Evolutionary conservation across 2,329 filamentous ascomycete species (phyloP).

Genomic region (Sarocladiaceae sp.): DNA sequence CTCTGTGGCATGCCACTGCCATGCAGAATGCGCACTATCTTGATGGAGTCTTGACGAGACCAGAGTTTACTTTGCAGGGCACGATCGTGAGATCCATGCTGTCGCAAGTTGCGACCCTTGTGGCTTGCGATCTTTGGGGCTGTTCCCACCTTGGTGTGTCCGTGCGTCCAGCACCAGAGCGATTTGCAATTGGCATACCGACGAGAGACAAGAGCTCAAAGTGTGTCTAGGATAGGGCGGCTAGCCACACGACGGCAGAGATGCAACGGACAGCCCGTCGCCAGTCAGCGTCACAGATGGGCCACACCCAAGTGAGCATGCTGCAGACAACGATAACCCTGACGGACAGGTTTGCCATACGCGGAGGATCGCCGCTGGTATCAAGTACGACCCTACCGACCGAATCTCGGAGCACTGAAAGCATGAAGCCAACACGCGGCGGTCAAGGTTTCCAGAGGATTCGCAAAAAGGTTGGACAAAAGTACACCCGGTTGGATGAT

Average conservation of each 20-base stretch:
- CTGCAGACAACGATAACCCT: conserved; percentile 7
- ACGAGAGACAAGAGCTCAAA: neutral
- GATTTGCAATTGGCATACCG: neutral
- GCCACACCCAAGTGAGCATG: neutral
- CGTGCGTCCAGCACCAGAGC: neutral
- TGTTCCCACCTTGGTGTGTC: neutral
- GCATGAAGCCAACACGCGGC: no score
- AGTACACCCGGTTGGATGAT: no score
- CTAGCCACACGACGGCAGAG: conserved; percentile 2
- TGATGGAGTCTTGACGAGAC: no score
- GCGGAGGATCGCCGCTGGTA: neutral
- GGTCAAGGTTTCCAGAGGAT: no score
- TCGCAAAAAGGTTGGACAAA: no score
- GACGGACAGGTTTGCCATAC: conserved; percentile 1
- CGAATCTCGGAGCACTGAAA: no score
- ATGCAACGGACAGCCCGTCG: neutral
- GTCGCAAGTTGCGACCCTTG: no score
- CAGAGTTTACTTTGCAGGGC: no score
- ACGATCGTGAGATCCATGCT: no score
- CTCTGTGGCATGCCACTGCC: conserved; percentile 2
- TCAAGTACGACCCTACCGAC: neutral
- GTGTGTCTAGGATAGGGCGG: conserved; percentile 6
- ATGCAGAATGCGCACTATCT: neutral
- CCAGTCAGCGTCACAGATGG: neutral
- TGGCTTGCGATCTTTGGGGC: no score